These are phyloP conservation scores for Verticillium nubilum DNA, from an alignment of 2,329 filamentous ascomycete species.

Conservation along the genomic window DNA sequence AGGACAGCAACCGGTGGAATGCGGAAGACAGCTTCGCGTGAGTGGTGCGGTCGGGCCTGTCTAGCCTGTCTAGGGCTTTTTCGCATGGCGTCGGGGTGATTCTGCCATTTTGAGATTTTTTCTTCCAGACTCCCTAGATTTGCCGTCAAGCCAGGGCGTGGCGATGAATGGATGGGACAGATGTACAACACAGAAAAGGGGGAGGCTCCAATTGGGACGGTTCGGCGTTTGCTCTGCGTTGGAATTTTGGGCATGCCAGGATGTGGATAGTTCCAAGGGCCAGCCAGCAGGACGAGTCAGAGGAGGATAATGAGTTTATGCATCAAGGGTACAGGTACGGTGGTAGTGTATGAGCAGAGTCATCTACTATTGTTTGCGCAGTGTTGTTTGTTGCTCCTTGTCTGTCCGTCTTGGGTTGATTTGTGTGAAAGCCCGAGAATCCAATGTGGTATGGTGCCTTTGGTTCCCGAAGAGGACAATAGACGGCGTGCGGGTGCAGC, in stretches of 20 bases:
- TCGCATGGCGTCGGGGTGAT: background rate
- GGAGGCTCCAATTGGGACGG: background rate
- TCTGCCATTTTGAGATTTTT: background rate
- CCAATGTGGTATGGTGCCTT: background rate
- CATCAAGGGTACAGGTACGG: background rate
- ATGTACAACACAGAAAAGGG: background rate
- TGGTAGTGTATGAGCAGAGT: background rate
- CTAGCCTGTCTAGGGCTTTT: background rate
- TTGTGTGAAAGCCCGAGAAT: background rate
- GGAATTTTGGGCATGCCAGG: background rate
- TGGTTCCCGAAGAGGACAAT: background rate
- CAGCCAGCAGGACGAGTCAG: background rate
- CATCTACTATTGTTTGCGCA: background rate
- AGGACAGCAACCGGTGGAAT: conserved; percentile 28
- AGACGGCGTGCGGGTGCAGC: background rate
- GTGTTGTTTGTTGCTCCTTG: background rate
- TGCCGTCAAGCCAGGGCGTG: background rate
- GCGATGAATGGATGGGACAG: background rate
- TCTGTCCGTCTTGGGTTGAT: background rate
- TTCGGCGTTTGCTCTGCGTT: background rate
- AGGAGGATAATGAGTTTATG: background rate
- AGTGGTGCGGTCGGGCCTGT: conserved; percentile 5
- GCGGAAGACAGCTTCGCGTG: conserved; percentile 39
- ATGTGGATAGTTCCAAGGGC: background rate
- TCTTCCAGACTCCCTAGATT: background rate